Percentiles rank a stretch among this genome's conserved stretches.
phyloP scores from a whole-genome alignment of 768 basidiomycete genomes.

The Termitomyces sp. region DNA sequence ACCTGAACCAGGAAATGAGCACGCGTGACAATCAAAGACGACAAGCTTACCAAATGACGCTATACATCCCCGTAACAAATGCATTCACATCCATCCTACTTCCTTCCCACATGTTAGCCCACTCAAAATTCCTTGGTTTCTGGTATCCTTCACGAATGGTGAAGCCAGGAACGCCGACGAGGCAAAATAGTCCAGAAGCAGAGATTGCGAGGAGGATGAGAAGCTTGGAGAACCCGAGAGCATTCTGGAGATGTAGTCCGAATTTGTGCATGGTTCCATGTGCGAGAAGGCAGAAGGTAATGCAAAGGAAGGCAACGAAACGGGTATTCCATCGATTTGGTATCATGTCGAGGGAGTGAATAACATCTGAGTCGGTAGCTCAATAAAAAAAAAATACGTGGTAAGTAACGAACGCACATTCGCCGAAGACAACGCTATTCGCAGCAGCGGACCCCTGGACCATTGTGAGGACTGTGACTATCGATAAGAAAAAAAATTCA shows the following conservation, averaged over 20 bases:
- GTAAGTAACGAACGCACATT: conserved; percentile 47
- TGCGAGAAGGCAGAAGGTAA: conserved; percentile 54
- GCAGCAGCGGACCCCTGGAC: conserved; percentile 61
- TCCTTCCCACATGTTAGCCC: conserved; percentile 65
- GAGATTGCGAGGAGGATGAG: conserved; percentile 51
- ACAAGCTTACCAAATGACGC: conserved; percentile 59
- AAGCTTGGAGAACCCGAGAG: conserved; percentile 63
- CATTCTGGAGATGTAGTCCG: conserved; percentile 65
- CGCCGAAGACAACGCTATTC: conserved; percentile 65
- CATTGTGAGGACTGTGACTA: conserved; percentile 33
- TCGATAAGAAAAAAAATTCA: conserved; percentile 25
- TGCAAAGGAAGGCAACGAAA: conserved; percentile 50
- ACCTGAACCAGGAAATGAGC: conserved; percentile 39
- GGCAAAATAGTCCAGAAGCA: conserved; percentile 50
- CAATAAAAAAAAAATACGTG: not conserved
- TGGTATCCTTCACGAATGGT: conserved; percentile 49
- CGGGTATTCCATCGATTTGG: conserved; percentile 50
- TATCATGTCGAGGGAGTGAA: conserved; percentile 50
- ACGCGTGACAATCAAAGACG: not conserved
- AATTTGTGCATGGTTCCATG: conserved; percentile 54
- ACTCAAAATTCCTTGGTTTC: conserved; percentile 54
- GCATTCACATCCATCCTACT: conserved; percentile 54
- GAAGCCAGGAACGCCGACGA: conserved; percentile 50
- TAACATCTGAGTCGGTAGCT: conserved; percentile 41
- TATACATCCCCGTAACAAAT: conserved; percentile 64